Base-by-base conservation (phyloP, 306 rosid genomes). In the Pueraria montana region DNA sequence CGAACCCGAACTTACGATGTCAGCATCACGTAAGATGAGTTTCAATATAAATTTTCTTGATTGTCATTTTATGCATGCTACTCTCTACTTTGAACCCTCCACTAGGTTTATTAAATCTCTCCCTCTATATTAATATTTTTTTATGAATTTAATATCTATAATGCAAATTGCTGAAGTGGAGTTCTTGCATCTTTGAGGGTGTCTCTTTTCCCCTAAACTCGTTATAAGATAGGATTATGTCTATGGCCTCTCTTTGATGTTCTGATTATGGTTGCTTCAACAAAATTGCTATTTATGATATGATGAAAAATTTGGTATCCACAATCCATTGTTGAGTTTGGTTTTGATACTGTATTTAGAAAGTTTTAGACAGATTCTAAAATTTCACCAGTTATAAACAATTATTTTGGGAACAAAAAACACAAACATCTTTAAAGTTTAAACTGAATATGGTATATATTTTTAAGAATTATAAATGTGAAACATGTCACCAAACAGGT, bases 1-100 rank as follows among this genome's bases (percentile, higher is more conserved):
- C 92, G 95, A 36, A 96, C 99, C 40, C 91, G 98, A 78, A 94
- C 99, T 1, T 94, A 96, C 50, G 99, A 93, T 72, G 90, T 96
- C 83, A 94, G 95, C 92, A 92, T 96, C 81, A 91, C 99, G 98
- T 96, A 92, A 88, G 97, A 81, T 79, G 72, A 63, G 40, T 75
- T 85, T 80, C 78, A 13, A 38, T 75, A 42, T 69, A 62, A 52
- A 18, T 77, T 23, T 87, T 80, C n/a, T 59, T 61, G 49, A 55
- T 66, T 34, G 24, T 43, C 56, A 26, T 76, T 69, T 64, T 68
- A 55, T 65, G 55, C 80, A 66, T 78, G 56, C 7, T 78, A 42
- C 62, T 59, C 55, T 55, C 43, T 73, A 11, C 45, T 52, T 49
- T 73, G 74, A 75, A n/a, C 61, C 58, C 32, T 32, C 20, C 24